phyloP scores from a whole-genome alignment of 805 yeast genomes.

The Ogataea chonburiensis region DNA sequence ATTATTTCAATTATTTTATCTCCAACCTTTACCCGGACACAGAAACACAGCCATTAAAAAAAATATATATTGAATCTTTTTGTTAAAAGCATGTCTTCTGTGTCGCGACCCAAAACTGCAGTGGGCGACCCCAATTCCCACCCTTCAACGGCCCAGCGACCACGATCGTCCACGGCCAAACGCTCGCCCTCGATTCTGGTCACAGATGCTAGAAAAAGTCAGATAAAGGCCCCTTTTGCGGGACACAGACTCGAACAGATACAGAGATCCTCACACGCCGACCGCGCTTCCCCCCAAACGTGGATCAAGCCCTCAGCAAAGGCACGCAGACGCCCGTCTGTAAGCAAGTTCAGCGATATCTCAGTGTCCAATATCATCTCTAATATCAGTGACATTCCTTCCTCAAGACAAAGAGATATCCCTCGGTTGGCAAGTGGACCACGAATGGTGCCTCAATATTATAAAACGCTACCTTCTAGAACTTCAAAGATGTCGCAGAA shows the following conservation, averaged over 20 bases:
- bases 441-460: conserved; percentile 44
- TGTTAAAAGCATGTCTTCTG: conserved; percentile 1
- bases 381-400: conserved; percentile 83
- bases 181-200: conserved; percentile 92
- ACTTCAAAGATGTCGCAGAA: conserved; percentile 85
- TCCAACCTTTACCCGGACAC: conserved; percentile 12
- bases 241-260: conserved; percentile 45
- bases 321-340: conserved; percentile 24
- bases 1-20: background rate
- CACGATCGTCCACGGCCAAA: conserved; percentile 54
- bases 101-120: conserved; percentile 2
- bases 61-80: background rate
- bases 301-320: conserved; percentile 15
- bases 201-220: conserved; percentile 74
- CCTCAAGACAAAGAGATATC: conserved; percentile 48
- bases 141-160: conserved; percentile 3
- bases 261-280: conserved; percentile 19
- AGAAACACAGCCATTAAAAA: conserved; percentile 5
- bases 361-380: conserved; percentile 78
- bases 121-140: background rate
- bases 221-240: conserved; percentile 71
- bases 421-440: conserved; percentile 26
- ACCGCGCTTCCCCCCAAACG: conserved; percentile 16
- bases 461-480: conserved; percentile 62
- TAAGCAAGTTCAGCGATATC: conserved; percentile 63